Conservation (phyloP, 257 asterid genomes). For the Anisodus tanguticus region DNA sequence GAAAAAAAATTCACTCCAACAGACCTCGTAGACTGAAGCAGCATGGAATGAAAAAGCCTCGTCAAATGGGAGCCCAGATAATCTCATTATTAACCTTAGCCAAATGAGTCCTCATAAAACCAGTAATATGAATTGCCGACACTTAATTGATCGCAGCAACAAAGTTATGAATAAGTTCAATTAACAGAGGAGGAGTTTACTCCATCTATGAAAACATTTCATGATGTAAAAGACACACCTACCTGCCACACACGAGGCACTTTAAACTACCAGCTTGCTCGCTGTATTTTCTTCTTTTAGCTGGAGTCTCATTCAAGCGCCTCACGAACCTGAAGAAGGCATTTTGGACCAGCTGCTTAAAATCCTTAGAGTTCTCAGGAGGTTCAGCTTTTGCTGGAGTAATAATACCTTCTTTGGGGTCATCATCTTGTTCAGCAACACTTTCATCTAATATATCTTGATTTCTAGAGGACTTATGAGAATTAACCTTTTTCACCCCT, state of each 20-base stretch:
- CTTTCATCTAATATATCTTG: constrained; percentile 43
- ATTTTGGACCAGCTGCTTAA: constrained; percentile 66
- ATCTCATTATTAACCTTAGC: constrained; percentile 4
- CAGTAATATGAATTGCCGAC: constrained; percentile 36
- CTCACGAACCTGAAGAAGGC: constrained; percentile 69
- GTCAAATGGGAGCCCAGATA: background rate
- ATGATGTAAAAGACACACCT: constrained; percentile 62
- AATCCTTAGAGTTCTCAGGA: constrained; percentile 67
- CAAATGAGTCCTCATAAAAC: constrained; percentile 29
- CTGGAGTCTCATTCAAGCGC: constrained; percentile 58
- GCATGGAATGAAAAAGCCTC: constrained; percentile 22
- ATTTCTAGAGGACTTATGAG: constrained; percentile 30
- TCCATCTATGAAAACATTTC: constrained; percentile 49
- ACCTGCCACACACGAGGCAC: constrained; percentile 81
- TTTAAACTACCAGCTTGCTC: constrained; percentile 65
- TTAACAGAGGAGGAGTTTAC: constrained; percentile 35
- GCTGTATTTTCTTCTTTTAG: constrained; percentile 52
- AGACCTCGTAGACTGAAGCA: constrained; percentile 6
- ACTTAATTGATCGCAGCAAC: constrained; percentile 32
- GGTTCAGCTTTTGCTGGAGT: constrained; percentile 54
- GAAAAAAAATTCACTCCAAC: background rate
- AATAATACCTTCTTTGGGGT: constrained; percentile 36
- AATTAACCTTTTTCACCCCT: constrained; percentile 51
- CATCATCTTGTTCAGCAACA: constrained; percentile 45
- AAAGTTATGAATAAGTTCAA: constrained; percentile 37